phyloP scores from a whole-genome alignment of 257 asterid genomes.

The Solanum piurae region DNA sequence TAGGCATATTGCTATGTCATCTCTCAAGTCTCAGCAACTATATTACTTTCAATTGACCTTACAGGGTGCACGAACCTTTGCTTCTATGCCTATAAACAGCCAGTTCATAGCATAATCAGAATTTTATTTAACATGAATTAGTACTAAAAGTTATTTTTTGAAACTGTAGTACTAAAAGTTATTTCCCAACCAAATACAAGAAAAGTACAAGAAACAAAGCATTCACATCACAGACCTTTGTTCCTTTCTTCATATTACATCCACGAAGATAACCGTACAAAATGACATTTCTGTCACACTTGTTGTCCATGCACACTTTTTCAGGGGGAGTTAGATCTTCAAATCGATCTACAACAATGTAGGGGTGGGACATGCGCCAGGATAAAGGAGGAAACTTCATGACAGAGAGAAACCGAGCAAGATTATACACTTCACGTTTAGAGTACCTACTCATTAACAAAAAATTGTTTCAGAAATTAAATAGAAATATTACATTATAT shows the following conservation, averaged over 20 bases:
- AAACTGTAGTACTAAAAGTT: background rate
- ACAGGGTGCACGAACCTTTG: background rate
- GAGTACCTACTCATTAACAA: slow-evolving; percentile 53
- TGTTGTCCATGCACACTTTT: slow-evolving; percentile 51
- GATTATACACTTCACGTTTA: slow-evolving; percentile 87
- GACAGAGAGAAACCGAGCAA: slow-evolving; percentile 91
- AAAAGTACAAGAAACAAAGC: background rate
- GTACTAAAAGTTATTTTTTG: background rate
- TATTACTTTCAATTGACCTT: background rate
- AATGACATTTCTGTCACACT: slow-evolving; percentile 81
- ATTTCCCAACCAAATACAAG: background rate
- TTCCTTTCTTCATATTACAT: slow-evolving; percentile 84
- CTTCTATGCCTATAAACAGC: background rate
- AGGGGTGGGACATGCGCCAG: slow-evolving; percentile 96
- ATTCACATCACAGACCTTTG: slow-evolving; percentile 44
- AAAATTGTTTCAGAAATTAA: slow-evolving; percentile 6
- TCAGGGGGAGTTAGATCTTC: slow-evolving; percentile 95
- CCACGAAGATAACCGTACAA: slow-evolving; percentile 94
- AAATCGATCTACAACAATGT: slow-evolving; percentile 82
- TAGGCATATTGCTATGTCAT: background rate
- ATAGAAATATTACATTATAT: background rate
- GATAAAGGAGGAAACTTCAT: slow-evolving; percentile 93
- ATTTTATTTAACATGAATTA: background rate
- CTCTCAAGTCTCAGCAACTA: background rate
- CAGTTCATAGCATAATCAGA: background rate